Evolutionary conservation across 148 eudicot genomes (phyloP).

Genomic region (Camellia lanceoleosa): DNA sequence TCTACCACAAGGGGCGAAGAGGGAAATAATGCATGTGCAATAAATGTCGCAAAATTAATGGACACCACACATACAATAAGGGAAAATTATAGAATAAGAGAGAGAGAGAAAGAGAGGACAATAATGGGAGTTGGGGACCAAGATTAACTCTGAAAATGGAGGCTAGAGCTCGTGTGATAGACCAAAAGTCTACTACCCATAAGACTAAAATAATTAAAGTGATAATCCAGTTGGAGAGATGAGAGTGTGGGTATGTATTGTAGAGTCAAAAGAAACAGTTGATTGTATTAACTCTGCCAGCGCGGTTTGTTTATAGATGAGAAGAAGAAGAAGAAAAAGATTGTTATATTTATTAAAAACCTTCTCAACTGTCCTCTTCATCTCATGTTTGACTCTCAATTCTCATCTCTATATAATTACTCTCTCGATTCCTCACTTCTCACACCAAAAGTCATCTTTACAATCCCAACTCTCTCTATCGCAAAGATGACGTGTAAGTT

Average conservation of each 20-base stretch:
- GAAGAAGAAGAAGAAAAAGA: not conserved
- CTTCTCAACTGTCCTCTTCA: not conserved
- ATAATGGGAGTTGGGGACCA: no score
- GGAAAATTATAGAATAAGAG: no score
- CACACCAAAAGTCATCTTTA: not conserved
- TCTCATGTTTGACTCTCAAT: not conserved
- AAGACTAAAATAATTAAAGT: no score
- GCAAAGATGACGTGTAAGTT: constrained; percentile 13
- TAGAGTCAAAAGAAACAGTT: not conserved
- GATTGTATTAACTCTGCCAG: not conserved
- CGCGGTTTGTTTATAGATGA: constrained; percentile 1
- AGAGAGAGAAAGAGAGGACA: no score
- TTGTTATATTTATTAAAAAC: not conserved
- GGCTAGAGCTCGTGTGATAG: no score
- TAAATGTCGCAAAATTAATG: no score
- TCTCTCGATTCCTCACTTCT: not conserved
- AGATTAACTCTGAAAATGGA: no score
- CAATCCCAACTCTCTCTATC: not conserved
- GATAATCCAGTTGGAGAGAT: not conserved
- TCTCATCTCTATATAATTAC: not conserved
- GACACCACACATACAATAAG: no score
- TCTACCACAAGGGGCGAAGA: no score
- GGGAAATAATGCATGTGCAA: no score
- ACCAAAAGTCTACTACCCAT: no score
- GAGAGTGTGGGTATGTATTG: no score